phyloP scores from a whole-genome alignment of 2,329 filamentous ascomycete species.

The Seiridium cupressi region DNA sequence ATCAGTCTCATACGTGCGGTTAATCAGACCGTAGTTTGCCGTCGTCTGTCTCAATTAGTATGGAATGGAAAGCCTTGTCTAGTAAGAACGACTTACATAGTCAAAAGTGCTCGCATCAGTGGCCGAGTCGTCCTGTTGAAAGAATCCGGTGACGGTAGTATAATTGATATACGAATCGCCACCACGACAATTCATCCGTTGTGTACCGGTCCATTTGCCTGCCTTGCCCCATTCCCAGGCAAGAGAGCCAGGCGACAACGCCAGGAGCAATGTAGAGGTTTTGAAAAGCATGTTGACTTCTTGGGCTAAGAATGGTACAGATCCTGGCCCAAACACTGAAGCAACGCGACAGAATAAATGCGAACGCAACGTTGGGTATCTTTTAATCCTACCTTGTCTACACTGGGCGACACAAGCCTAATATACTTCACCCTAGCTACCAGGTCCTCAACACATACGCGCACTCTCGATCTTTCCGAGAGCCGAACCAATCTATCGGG shows the following conservation, averaged over 20 bases:
- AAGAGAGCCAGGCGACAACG: slow-evolving; percentile 16
- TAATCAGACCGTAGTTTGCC: slow-evolving; percentile 64
- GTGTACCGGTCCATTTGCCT: slow-evolving; percentile 16
- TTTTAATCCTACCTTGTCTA: not conserved
- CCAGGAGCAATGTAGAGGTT: slow-evolving; percentile 10
- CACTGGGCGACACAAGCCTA: not conserved
- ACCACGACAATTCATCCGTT: slow-evolving; percentile 13
- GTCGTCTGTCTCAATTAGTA: slow-evolving; percentile 40
- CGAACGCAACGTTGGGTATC: not conserved
- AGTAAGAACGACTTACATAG: slow-evolving; percentile 47
- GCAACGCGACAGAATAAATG: not conserved
- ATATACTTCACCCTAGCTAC: not conserved
- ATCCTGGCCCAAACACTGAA: not conserved
- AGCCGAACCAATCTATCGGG: not conserved
- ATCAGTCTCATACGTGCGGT: slow-evolving; percentile 60
- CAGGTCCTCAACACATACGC: not conserved
- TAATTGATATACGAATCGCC: slow-evolving; percentile 49
- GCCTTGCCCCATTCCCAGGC: slow-evolving; percentile 21
- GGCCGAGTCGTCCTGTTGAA: slow-evolving; percentile 58
- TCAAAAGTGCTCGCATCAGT: slow-evolving; percentile 60
- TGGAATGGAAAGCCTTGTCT: not conserved
- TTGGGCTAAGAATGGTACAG: not conserved
- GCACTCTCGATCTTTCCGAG: not conserved
- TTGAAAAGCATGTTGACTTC: not conserved
- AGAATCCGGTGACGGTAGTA: slow-evolving; percentile 59